Conservation (phyloP, 208 protist species). For the Trypanosoma vivax region DNA sequence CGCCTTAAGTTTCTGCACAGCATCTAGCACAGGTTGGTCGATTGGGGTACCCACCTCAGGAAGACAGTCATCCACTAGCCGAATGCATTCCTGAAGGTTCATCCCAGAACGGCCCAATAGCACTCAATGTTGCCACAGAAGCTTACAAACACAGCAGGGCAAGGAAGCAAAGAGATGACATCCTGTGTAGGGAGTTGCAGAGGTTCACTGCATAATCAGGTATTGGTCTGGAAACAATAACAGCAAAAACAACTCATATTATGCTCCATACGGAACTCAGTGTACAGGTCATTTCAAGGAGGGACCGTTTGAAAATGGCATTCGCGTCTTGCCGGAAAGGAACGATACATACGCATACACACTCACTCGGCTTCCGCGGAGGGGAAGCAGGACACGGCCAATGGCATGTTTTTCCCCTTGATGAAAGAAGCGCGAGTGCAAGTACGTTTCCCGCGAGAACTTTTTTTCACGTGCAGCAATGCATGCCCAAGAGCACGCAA, state of each 20-base stretch:
- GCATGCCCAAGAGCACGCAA: too few species aligned
- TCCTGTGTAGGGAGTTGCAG: too few species aligned
- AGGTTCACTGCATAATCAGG: too few species aligned
- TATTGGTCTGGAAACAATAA: too few species aligned
- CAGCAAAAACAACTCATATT: too few species aligned
- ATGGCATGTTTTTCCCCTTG: background rate
- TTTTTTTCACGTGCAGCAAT: too few species aligned
- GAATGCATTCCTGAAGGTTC: conserved; percentile 19
- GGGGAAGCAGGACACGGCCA: background rate
- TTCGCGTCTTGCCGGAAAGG: background rate
- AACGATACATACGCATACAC: background rate
- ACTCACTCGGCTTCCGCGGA: background rate
- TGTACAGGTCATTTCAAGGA: too few species aligned
- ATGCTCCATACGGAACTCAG: too few species aligned
- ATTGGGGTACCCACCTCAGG: conserved; percentile 1
- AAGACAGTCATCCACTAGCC: conserved; percentile 15
- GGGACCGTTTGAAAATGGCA: too few species aligned
- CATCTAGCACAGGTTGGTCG: conserved; percentile 3
- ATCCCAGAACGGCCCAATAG: background rate
- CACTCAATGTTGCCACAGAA: conserved; percentile 6
- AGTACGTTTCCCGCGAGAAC: conserved; percentile 18
- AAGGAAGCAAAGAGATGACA: too few species aligned
- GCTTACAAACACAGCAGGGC: background rate
- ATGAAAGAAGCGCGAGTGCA: background rate
- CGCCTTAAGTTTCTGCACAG: conserved; percentile 4